These are phyloP conservation scores for Haplosporangium sp. DNA, from an alignment of 371 early-diverging fungal genomes.

Conservation along the genomic window DNA sequence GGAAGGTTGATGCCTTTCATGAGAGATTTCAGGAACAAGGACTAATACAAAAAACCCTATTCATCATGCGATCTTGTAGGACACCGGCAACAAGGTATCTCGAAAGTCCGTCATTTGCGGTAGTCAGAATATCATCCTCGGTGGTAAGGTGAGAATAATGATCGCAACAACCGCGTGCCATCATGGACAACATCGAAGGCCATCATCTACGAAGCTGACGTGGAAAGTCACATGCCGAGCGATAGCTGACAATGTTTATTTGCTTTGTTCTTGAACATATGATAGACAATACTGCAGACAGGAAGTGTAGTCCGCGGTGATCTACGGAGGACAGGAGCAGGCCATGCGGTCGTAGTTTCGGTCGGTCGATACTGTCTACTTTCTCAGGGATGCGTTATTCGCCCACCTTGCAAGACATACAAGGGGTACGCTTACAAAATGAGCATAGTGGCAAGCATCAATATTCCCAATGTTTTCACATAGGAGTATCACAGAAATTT, in stretches of 20 bases:
- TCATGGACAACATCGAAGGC: not conserved
- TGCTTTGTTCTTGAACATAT: not conserved
- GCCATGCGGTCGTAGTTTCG: constrained; percentile 88
- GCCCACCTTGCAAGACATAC: constrained; percentile 96
- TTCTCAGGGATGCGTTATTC: constrained; percentile 79
- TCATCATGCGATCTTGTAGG: constrained; percentile 58
- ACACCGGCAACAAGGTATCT: constrained; percentile 96
- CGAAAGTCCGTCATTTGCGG: constrained; percentile 91
- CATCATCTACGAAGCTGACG: not conserved
- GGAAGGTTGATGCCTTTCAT: too few relatives aligned
- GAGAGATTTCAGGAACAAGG: not conserved
- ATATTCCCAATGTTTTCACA: not conserved
- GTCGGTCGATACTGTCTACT: constrained; percentile 92
- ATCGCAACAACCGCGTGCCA: not conserved
- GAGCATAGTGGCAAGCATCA: not conserved
- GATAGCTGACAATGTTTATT: not conserved
- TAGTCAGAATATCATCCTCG: constrained; percentile 94
- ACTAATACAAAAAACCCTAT: not conserved
- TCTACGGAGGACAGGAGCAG: constrained; percentile 86
- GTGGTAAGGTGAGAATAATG: constrained; percentile 79
- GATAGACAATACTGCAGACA: constrained; percentile 90
- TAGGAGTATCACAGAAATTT: not conserved
- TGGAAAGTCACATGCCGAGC: too few relatives aligned
- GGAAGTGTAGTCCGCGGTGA: constrained; percentile 95
- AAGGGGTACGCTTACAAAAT: constrained; percentile 74